These are phyloP conservation scores for Chlorella ohadii DNA, from an alignment of 139 green algal species.

Conservation along the genomic window DNA sequence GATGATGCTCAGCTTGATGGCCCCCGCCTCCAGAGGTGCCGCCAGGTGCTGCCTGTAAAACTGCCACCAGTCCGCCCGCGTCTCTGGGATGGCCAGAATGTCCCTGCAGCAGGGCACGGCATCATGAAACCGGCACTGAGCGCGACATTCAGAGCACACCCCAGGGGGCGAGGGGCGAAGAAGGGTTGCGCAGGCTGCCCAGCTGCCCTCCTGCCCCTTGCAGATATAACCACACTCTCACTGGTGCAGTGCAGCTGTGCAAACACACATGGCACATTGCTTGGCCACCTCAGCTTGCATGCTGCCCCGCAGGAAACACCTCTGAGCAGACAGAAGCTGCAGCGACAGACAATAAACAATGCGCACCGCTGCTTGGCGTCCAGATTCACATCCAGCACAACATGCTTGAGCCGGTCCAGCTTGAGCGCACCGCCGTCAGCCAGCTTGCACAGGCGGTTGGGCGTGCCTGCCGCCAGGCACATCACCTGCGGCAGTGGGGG, in stretches of 20 bases:
- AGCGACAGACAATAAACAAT: too few species aligned
- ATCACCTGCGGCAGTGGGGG: not conserved
- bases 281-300: too few species aligned
- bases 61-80: slow-evolving; percentile 50
- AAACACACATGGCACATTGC: too few species aligned
- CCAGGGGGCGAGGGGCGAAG: too few species aligned
- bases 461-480: slow-evolving; percentile 49
- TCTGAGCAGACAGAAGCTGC: too few species aligned
- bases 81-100: slow-evolving; percentile 58
- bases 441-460: slow-evolving; percentile 56
- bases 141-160: too few species aligned
- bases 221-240: too few species aligned
- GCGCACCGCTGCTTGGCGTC: slow-evolving; percentile 56
- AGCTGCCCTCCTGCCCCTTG: too few species aligned
- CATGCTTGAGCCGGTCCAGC: slow-evolving; percentile 37
- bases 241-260: too few species aligned
- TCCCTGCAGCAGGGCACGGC: slow-evolving; percentile 29
- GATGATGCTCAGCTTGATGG: slow-evolving; percentile 19
- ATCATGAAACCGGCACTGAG: not conserved
- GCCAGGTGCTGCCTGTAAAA: slow-evolving; percentile 45
- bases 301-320: too few species aligned
- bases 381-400: slow-evolving; percentile 55
- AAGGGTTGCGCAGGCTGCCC: too few species aligned
- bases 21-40: not conserved
- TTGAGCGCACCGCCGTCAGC: slow-evolving; percentile 40